Evolutionary conservation across 495 filamentous ascomycete species (phyloP).

Genomic region (Amniculicola lignicola): DNA sequence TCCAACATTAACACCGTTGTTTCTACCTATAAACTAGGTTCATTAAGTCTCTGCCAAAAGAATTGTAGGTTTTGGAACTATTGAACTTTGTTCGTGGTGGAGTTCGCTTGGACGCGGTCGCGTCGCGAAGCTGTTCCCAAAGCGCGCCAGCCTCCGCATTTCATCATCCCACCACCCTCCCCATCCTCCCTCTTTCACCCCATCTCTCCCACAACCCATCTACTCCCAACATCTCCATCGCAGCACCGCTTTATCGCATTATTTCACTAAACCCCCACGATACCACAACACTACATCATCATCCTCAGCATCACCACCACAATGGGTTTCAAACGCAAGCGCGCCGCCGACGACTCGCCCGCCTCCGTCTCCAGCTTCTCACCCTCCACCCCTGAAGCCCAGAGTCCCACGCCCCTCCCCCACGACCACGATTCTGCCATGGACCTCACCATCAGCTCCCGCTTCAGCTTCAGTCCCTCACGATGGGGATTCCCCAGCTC

Average conservation of each 20-base stretch:
- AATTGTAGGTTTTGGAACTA: too few species aligned
- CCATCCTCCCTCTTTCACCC: background rate
- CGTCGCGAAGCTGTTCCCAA: background rate
- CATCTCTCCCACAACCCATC: background rate
- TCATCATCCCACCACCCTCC: background rate
- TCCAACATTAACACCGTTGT: too few species aligned
- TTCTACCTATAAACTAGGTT: too few species aligned
- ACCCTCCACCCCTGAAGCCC: constrained; percentile 24
- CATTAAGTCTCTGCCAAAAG: too few species aligned
- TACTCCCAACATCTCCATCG: background rate
- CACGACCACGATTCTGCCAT: constrained; percentile 22
- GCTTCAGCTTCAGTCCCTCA: constrained; percentile 6
- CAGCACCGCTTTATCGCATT: background rate
- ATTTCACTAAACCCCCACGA: background rate
- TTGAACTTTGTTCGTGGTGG: too few species aligned
- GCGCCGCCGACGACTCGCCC: constrained; percentile 36
- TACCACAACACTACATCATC: background rate
- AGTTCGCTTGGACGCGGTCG: background rate
- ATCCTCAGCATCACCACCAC: background rate
- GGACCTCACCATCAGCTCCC: constrained; percentile 14
- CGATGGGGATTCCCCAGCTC: constrained; percentile 10
- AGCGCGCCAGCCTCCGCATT: constrained; percentile 16
- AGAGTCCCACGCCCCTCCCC: constrained; percentile 24
- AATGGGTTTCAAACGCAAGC: constrained; percentile 45
- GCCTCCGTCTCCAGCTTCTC: constrained; percentile 33